These are phyloP conservation scores for Podaxis mareebaensis DNA, from an alignment of 768 basidiomycete species.

Conservation along the genomic window DNA sequence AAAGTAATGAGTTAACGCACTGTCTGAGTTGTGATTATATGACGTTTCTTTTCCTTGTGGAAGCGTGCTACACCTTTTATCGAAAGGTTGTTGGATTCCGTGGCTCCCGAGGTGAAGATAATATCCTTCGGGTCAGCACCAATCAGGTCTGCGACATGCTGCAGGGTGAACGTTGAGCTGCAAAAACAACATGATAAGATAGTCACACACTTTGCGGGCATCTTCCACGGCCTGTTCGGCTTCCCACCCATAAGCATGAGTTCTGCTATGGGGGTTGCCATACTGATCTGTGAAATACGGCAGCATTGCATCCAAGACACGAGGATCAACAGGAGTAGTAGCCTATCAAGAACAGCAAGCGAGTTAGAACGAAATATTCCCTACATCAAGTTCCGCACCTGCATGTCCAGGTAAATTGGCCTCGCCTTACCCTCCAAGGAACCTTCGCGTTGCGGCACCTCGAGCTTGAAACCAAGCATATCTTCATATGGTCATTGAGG, in stretches of 20 bases:
- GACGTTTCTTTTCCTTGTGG: slow-evolving; percentile 89
- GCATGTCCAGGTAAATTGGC: slow-evolving; percentile 98
- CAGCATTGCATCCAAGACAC: slow-evolving; percentile 96
- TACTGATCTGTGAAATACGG: slow-evolving; percentile 94
- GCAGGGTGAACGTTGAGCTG: slow-evolving; percentile 5
- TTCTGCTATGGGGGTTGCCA: slow-evolving; percentile 97
- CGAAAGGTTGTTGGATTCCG: slow-evolving; percentile 96
- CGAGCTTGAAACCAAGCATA: slow-evolving; percentile 88
- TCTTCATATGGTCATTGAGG: slow-evolving; percentile 43
- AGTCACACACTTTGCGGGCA: slow-evolving; percentile 68
- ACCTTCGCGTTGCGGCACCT: slow-evolving; percentile 59
- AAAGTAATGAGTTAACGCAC: slow-evolving; percentile 42
- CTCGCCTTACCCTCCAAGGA: slow-evolving; percentile 61
- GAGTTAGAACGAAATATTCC: slow-evolving; percentile 11
- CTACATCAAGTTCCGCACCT: slow-evolving; percentile 48
- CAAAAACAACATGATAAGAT: neutral
- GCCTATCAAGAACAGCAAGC: slow-evolving; percentile 53
- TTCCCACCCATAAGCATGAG: slow-evolving; percentile 99
- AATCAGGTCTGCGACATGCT: slow-evolving; percentile 91
- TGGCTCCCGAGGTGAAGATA: slow-evolving; percentile 96
- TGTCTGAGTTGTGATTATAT: slow-evolving; percentile 94
- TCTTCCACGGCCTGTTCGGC: slow-evolving; percentile 93
- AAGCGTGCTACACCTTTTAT: slow-evolving; percentile 97
- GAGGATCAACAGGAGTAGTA: slow-evolving; percentile 95
- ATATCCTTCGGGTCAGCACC: slow-evolving; percentile 96